A percentile compares a stretch with the other conserved stretches of the same genome.
phyloP scores from a whole-genome alignment of 768 basidiomycete genomes.

The Calocera cornea region DNA sequence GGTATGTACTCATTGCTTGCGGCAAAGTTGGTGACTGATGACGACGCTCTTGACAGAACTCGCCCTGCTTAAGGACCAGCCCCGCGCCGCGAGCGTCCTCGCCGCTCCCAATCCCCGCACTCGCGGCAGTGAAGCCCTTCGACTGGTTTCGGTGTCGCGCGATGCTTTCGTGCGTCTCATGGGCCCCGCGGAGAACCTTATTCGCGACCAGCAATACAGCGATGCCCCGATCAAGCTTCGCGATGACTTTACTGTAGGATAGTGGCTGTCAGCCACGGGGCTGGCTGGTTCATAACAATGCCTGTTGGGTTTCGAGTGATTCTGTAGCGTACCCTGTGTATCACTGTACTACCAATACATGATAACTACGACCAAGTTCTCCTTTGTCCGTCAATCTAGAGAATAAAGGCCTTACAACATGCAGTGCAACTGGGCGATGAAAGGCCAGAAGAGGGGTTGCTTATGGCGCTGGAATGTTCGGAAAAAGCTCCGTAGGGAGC shows the following conservation, averaged over 20 bases:
- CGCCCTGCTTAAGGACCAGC: constrained; percentile 73
- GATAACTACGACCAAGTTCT: not conserved
- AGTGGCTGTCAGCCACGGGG: not conserved
- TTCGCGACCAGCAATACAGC: not conserved
- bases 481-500: not conserved
- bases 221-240: not conserved
- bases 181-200: not conserved
- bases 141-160: not conserved
- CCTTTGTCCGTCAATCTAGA: not conserved
- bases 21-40: not conserved
- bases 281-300: not conserved
- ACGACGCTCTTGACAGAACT: constrained; percentile 45
- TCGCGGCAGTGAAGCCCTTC: not conserved
- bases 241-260: not conserved
- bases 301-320: not conserved
- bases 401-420: too few relatives aligned
- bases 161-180: constrained; percentile 2
- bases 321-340: not conserved
- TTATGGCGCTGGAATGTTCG: not conserved
- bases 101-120: constrained; percentile 31
- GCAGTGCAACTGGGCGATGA: too few relatives aligned
- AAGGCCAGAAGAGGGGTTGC: not conserved
- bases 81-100: constrained; percentile 93
- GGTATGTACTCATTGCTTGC: constrained; percentile 37
- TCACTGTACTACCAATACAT: not conserved